phyloP scores from a whole-genome alignment of 805 yeast genomes.

The Kregervanrija delftensis region DNA sequence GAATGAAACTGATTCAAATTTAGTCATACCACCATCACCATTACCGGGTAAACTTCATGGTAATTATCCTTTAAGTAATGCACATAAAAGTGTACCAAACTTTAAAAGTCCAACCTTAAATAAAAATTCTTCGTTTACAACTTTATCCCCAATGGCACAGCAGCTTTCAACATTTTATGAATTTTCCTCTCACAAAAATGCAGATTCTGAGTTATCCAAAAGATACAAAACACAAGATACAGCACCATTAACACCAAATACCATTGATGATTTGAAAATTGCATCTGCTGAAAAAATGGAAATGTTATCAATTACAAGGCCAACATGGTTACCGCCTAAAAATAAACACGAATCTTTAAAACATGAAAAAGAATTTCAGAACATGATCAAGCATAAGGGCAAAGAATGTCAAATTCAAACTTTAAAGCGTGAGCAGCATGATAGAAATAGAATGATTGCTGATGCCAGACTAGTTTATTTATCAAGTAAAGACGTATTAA shows the following conservation, averaged over 20 bases:
- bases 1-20: constrained; percentile 13
- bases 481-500: constrained; percentile 18
- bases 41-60: constrained; percentile 33
- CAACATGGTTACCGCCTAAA: constrained; percentile 69
- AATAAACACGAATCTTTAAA: constrained; percentile 39
- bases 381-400: constrained; percentile 29
- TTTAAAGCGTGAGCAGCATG: constrained; percentile 27
- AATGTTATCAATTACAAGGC: constrained; percentile 53
- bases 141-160: constrained; percentile 30
- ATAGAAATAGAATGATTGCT: constrained; percentile 25
- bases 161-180: constrained; percentile 37
- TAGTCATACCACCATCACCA: constrained; percentile 41
- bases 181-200: constrained; percentile 28
- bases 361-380: constrained; percentile 51
- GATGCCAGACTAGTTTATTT: constrained; percentile 28
- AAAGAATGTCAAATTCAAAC: constrained; percentile 25
- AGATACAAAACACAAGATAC: constrained; percentile 20
- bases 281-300: constrained; percentile 56
- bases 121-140: constrained; percentile 22
- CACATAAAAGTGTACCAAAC: not conserved
- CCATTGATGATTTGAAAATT: constrained; percentile 50
- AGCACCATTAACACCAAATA: constrained; percentile 18
- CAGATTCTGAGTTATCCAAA: constrained; percentile 30
- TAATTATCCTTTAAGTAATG: not conserved
- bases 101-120: constrained; percentile 15